phyloP scores from a whole-genome alignment of 495 filamentous ascomycete genomes.

The Viridothelium virens region DNA sequence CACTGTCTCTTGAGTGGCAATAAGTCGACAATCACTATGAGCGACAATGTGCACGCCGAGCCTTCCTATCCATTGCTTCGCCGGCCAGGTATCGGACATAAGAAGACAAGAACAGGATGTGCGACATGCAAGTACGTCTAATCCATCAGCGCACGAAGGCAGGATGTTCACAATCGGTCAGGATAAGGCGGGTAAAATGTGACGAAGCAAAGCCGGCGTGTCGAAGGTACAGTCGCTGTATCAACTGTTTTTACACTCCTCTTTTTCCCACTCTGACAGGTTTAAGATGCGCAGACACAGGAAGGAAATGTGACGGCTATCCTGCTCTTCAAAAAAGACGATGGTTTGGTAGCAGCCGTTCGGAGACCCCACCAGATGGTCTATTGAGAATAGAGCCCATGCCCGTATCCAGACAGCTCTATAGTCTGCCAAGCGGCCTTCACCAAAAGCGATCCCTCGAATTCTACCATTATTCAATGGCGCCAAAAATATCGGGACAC shows the following conservation, averaged over 20 bases:
- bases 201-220: neutral
- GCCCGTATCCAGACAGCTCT: neutral
- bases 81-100: neutral
- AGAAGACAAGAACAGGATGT: neutral
- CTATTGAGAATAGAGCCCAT: neutral
- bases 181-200: neutral
- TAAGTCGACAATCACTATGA: too few species aligned
- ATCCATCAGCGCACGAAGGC: neutral
- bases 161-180: neutral
- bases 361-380: neutral
- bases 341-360: neutral
- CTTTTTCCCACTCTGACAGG: neutral
- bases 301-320: neutral
- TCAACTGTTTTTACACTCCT: neutral
- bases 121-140: neutral
- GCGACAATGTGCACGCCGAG: neutral
- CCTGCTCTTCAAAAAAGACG: neutral
- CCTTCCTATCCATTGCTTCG: neutral
- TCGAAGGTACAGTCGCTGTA: neutral
- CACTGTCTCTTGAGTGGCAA: too few species aligned
- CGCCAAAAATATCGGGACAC: slow-evolving; percentile 15
- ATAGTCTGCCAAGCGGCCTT: neutral
- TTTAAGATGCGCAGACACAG: neutral
- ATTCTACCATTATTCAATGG: slow-evolving; percentile 18
- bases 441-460: slow-evolving; percentile 8